Evolutionary conservation across 148 eudicot genomes (phyloP).

Genomic region (Persicaria maculosa): DNA sequence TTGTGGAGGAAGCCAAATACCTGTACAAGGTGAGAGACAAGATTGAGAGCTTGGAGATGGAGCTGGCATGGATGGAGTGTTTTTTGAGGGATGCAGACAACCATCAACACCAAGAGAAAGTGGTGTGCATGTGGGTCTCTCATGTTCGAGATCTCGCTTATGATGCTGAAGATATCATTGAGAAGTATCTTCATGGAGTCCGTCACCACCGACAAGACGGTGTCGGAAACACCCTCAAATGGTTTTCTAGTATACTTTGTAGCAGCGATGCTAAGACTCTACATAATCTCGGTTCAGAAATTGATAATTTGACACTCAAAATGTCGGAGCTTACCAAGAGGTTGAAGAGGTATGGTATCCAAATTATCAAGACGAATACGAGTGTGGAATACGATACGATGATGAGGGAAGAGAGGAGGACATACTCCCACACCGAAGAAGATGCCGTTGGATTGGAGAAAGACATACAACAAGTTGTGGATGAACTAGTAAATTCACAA

Average conservation of each 20-base stretch:
- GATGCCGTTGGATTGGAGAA: neutral
- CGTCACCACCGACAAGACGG: slow-evolving; percentile 18
- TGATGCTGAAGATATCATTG: too few relatives aligned
- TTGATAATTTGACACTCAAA: too few relatives aligned
- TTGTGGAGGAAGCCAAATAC: neutral
- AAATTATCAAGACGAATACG: neutral
- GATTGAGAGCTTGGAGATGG: neutral
- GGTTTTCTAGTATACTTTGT: neutral
- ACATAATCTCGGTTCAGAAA: too few relatives aligned
- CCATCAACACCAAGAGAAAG: neutral
- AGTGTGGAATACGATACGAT: neutral
- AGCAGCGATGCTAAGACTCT: neutral
- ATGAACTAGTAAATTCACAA: too few relatives aligned
- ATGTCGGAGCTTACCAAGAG: too few relatives aligned
- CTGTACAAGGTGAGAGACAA: neutral
- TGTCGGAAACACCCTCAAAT: neutral
- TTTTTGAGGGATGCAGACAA: neutral
- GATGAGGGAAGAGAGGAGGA: neutral
- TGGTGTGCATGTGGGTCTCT: neutral
- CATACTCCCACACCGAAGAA: neutral
- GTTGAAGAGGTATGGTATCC: neutral
- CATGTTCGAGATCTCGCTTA: neutral
- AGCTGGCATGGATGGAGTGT: neutral
- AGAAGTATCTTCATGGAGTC: too few relatives aligned
- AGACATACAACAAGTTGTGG: neutral